Percentiles rank a stretch among this genome's conserved stretches.
Conservation (phyloP, 1,139 yeast species). For the Candida freyschussii region DNA sequence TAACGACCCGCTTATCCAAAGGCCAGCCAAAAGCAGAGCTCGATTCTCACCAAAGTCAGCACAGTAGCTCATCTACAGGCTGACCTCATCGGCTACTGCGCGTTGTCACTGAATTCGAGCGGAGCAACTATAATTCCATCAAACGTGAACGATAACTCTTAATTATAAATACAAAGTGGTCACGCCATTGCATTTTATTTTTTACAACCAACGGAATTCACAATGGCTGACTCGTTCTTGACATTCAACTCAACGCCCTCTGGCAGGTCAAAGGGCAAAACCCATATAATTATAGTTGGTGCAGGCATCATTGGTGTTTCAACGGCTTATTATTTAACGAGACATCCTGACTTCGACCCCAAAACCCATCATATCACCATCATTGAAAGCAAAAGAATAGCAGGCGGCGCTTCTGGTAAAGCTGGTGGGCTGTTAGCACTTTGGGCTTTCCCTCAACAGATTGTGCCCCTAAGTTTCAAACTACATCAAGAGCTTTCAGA, state of each 20-base stretch:
- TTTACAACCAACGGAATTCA: no score
- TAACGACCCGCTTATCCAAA: no score
- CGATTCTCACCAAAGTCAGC: no score
- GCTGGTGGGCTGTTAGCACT: slow-evolving; percentile 94
- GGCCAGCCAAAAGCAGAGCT: no score
- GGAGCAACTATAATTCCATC: no score
- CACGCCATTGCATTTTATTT: no score
- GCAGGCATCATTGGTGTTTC: slow-evolving; percentile 97
- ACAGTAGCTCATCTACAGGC: no score
- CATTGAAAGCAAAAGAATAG: slow-evolving; percentile 87
- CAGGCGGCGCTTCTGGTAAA: slow-evolving; percentile 96
- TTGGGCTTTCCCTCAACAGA: slow-evolving; percentile 96
- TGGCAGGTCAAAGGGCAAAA: slow-evolving; percentile 54
- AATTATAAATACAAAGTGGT: no score
- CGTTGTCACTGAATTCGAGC: no score
- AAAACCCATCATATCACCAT: slow-evolving; percentile 74
- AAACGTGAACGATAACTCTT: no score
- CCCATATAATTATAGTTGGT: slow-evolving; percentile 74
- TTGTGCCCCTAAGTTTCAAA: slow-evolving; percentile 82
- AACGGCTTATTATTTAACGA: slow-evolving; percentile 83
- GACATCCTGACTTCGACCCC: slow-evolving; percentile 75
- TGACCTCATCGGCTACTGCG: no score
- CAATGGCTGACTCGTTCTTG: slow-evolving; percentile 16
- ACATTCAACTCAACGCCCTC: slow-evolving; percentile 45
- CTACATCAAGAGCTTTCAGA: slow-evolving; percentile 81